Percentiles rank a stretch among this genome's conserved stretches.
phyloP scores from a whole-genome alignment of 345 rosid species.

The Balakata baccata region DNA sequence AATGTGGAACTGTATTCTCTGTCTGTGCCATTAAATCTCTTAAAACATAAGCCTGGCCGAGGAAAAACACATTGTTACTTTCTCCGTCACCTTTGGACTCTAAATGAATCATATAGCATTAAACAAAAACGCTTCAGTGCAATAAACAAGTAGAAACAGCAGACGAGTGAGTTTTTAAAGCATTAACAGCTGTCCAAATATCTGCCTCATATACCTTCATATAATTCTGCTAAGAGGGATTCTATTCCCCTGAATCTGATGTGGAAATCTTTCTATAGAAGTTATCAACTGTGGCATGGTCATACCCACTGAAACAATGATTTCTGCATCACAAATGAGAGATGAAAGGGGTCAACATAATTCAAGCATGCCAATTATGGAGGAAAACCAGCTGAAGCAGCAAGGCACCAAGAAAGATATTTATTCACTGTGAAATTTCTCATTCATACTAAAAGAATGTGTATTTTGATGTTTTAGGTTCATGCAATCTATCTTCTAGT shows the following conservation, averaged over 20 bases:
- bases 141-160: not conserved
- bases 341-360: not conserved
- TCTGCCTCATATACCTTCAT: constrained; percentile 20
- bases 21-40: not conserved
- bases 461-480: not conserved
- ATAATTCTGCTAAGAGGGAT: constrained; percentile 54
- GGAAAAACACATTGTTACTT: not conserved
- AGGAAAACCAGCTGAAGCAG: not conserved
- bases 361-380: not conserved
- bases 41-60: not conserved
- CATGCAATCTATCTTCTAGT: not conserved
- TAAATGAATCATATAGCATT: not conserved
- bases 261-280: constrained; percentile 45
- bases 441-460: not conserved
- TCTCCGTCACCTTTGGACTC: not conserved
- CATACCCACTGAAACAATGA: constrained; percentile 84
- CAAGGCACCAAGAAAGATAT: not conserved
- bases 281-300: constrained; percentile 80
- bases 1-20: not conserved
- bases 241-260: constrained; percentile 38
- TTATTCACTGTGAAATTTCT: not conserved
- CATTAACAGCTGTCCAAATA: not conserved
- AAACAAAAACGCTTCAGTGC: not conserved
- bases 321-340: constrained; percentile 46
- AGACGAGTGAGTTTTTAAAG: not conserved